Base-by-base conservation (phyloP, 106 monocot genomes). In the Dactylorhiza incarnata region DNA sequence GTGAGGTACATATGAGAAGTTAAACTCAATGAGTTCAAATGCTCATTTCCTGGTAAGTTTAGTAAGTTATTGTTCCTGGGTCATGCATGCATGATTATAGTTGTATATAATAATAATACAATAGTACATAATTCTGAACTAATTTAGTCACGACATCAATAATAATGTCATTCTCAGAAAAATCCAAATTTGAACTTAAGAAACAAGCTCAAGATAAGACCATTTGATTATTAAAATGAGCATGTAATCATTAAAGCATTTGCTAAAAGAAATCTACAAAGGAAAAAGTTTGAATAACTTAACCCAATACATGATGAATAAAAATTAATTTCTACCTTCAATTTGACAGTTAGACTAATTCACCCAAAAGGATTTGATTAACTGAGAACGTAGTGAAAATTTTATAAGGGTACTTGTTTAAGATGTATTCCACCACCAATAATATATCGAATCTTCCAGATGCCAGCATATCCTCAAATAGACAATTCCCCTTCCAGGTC, bases 381-480 rank as follows among this genome's bases (percentile, higher is more conserved):
- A 59, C 58, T 20, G 8, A 59, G 5, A 54, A 20, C 6, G 20
- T 59, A 7, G 58, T 58, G 19, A 3, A 59, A 59, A 20, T 59
- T 59, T 59, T 59, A n/a, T 22, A 59, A 59, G 19, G 8, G 19
- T 59, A 20, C 22, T 59, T 59, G 22, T 66, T 37, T 66, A 9
- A 66, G 4, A 16, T 69, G 44, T 6, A 44, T 48, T 49, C 49
- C 49, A 2, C 72, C 11, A 49, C 49, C 22, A 15, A 5, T 49
- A 49, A 72, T 48, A 49, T 16, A 20, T 22, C 19, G 0, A 48
- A 99, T 94, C 94, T 99, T 99, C 91, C 94, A 99, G 51, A 86
- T 83, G 66, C 97, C 97, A 76, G 50, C 76, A 83, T 99, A 99
- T 79, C 94, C 97, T 80, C 70, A 75, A n/a, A 63, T 37, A 54